Evolutionary conservation across 2,329 filamentous ascomycete genomes (phyloP).

Genomic region (Stagonosporopsis cucurbitacearum): DNA sequence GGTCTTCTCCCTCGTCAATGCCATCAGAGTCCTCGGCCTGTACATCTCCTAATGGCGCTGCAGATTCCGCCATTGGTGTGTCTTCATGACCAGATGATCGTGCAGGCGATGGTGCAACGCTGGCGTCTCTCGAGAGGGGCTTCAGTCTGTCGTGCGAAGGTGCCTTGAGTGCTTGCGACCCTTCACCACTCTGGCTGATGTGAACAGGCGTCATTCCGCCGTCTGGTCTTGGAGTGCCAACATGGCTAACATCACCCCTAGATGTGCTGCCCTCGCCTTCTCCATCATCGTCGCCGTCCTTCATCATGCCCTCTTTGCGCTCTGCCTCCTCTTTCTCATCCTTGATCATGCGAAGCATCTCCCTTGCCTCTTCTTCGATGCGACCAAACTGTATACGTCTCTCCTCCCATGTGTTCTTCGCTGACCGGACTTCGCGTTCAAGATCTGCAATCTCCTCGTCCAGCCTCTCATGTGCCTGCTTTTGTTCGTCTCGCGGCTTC

Average conservation of each 20-base stretch:
- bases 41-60: conserved; percentile 28
- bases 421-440: conserved; percentile 81
- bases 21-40: conserved; percentile 44
- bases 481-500: conserved; percentile 83
- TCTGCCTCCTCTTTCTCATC: conserved; percentile 97
- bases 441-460: conserved; percentile 88
- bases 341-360: conserved; percentile 81
- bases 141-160: conserved; percentile 43
- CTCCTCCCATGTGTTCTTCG: conserved; percentile 83
- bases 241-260: conserved; percentile 49
- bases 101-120: conserved; percentile 36
- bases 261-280: conserved; percentile 50
- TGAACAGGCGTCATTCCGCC: conserved; percentile 51
- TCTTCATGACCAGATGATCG: conserved; percentile 37
- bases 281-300: conserved; percentile 50
- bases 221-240: conserved; percentile 55
- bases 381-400: conserved; percentile 83
- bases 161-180: conserved; percentile 35
- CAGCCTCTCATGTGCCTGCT: conserved; percentile 77
- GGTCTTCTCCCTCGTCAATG: conserved; percentile 42
- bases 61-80: conserved; percentile 40
- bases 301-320: conserved; percentile 72
- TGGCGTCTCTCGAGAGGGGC: conserved; percentile 38
- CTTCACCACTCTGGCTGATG: conserved; percentile 41
- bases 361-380: conserved; percentile 90